Base-by-base conservation (phyloP, 352 stramenopile species). In the Pythium periplocum region DNA sequence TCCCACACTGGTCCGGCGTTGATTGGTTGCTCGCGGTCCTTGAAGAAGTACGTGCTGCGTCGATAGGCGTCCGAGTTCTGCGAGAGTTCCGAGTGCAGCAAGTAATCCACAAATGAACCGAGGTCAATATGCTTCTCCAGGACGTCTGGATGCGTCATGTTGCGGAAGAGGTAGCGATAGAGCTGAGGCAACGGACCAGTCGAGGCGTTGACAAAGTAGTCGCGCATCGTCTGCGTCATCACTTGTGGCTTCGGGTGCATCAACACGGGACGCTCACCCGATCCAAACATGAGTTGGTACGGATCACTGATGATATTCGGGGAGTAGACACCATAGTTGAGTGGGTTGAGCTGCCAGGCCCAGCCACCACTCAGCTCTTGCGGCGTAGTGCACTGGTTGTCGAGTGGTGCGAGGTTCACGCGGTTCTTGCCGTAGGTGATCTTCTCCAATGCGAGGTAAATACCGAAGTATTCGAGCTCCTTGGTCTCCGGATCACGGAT, bases 401-500 rank as follows among this genome's bases (percentile, higher is more conserved):
- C 40, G 12, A 61, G 36, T 41, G 12, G 35, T 4, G 55, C 55
- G 26, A 61, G 55, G n/a, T 31, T 43, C 17, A 65, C 61, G 37
- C 61, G 61, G 52, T 65, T 59, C 11, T 37, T 30, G 44, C 54
- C 53, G 34, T 65, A 68, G 34, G 43, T 45, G 5, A 68, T 57
- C 35, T 57, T 65, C 53, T 68, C 61, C 12, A 68, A 31, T 2
- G 51, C 51, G 44, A 89, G 42, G 35, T 87, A 89, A 17, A 87
- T 78, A 12, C 78, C 78, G 4, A 58, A 54, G 60, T 89, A 84
- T 30, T 68, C 61, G 41, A 73, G 73, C 4, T 50, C 68, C 48
- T 55, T 64, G 49, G 30, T 45, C 7, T 80, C 62, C 2, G 54
- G 5, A 36, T 85, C 65, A 36, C 65, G 64, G 46, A 84, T 66